These are phyloP conservation scores for Arachis stenosperma DNA, from an alignment of 306 rosid genomes.

Conservation along the genomic window DNA sequence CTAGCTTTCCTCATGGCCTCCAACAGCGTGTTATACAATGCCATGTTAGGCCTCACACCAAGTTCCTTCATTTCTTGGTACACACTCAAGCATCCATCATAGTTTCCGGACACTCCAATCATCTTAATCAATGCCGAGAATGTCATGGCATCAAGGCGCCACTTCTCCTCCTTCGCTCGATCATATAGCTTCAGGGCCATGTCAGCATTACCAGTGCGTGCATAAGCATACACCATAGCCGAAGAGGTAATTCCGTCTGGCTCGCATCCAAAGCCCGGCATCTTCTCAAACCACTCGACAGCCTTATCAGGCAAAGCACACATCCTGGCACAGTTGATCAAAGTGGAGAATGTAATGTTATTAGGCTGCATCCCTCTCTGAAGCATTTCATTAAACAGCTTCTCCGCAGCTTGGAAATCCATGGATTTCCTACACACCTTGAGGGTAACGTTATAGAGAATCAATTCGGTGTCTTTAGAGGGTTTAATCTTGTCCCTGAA, in stretches of 20 bases:
- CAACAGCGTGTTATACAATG: slow-evolving; percentile 65
- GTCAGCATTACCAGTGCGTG: slow-evolving; percentile 68
- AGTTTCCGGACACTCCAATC: slow-evolving; percentile 63
- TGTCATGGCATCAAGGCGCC: slow-evolving; percentile 66
- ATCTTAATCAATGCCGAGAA: slow-evolving; percentile 74
- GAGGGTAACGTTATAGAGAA: slow-evolving; percentile 72
- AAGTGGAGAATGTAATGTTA: slow-evolving; percentile 73
- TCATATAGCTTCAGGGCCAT: slow-evolving; percentile 75
- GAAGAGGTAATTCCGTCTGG: slow-evolving; percentile 76
- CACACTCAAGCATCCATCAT: slow-evolving; percentile 74
- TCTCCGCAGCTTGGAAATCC: slow-evolving; percentile 74
- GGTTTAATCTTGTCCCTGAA: slow-evolving; percentile 55
- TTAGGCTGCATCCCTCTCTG: slow-evolving; percentile 70
- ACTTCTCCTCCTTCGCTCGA: slow-evolving; percentile 65
- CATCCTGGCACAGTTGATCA: slow-evolving; percentile 80
- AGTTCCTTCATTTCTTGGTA: slow-evolving; percentile 80
- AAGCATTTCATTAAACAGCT: slow-evolving; percentile 82
- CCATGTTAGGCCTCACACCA: slow-evolving; percentile 66
- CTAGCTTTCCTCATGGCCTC: slow-evolving; percentile 77
- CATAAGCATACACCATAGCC: slow-evolving; percentile 78
- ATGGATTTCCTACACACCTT: slow-evolving; percentile 67
- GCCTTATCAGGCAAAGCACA: slow-evolving; percentile 60
- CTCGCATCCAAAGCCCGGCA: slow-evolving; percentile 66
- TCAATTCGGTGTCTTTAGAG: slow-evolving; percentile 42
- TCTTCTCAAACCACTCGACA: slow-evolving; percentile 87